These are phyloP conservation scores for Hericium rajendrae DNA, from an alignment of 768 basidiomycete species.

Conservation along the genomic window DNA sequence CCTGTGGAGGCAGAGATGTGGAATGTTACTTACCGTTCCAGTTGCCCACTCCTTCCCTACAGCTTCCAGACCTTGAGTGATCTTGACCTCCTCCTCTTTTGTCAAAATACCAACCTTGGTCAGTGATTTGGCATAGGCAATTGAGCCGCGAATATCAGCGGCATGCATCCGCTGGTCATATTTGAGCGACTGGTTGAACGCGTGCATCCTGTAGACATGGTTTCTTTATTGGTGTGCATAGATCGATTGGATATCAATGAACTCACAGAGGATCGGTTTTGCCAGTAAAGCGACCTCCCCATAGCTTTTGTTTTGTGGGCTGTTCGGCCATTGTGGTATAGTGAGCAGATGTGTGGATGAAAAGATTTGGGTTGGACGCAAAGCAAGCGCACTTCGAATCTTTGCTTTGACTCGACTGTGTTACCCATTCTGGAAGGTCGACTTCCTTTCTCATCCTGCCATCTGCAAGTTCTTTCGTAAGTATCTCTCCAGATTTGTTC, in stretches of 20 bases:
- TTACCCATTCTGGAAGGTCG: too few species aligned
- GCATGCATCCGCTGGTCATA: slow-evolving; percentile 94
- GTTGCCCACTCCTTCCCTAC: slow-evolving; percentile 84
- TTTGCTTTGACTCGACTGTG: too few species aligned
- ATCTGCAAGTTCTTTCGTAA: too few species aligned
- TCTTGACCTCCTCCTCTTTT: slow-evolving; percentile 59
- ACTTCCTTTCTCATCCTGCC: too few species aligned
- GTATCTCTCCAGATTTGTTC: too few species aligned
- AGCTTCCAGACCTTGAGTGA: slow-evolving; percentile 59
- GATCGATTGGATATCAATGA: neutral
- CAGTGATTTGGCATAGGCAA: slow-evolving; percentile 90
- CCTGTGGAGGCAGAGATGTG: too few species aligned
- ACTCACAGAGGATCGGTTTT: slow-evolving; percentile 78
- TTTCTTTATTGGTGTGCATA: neutral
- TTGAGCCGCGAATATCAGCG: slow-evolving; percentile 87
- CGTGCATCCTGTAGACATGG: slow-evolving; percentile 70
- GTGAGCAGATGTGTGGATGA: neutral
- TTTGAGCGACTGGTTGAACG: slow-evolving; percentile 90
- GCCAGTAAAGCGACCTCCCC: slow-evolving; percentile 84
- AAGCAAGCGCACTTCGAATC: too few species aligned
- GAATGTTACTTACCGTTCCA: slow-evolving; percentile 51
- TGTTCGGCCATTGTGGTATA: slow-evolving; percentile 24
- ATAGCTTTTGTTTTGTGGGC: slow-evolving; percentile 63
- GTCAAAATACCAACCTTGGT: slow-evolving; percentile 74
- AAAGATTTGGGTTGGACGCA: neutral